These are phyloP conservation scores for Talaromyces albobiverticillius DNA, from an alignment of 2,329 filamentous ascomycete species.

Conservation along the genomic window DNA sequence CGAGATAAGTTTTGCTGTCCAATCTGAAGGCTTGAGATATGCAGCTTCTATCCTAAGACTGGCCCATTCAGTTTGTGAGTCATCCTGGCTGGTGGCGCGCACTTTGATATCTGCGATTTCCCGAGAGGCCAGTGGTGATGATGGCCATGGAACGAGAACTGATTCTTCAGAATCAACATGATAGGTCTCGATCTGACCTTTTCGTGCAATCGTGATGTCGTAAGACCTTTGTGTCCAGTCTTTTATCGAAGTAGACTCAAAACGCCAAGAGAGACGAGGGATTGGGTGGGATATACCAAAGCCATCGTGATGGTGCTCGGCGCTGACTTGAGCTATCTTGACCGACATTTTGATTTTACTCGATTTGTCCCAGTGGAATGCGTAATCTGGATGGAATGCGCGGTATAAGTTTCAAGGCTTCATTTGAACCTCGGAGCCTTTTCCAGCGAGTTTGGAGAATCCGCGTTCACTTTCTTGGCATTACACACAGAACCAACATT, in stretches of 20 bases:
- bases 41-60: not conserved
- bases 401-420: too few species aligned
- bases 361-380: too few species aligned
- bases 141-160: slow-evolving; percentile 27
- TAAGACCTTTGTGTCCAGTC: slow-evolving; percentile 27
- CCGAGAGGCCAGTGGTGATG: slow-evolving; percentile 19
- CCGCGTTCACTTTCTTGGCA: too few species aligned
- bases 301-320: too few species aligned
- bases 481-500: too few species aligned
- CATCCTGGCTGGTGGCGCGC: not conserved
- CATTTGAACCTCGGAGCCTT: too few species aligned
- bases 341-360: too few species aligned
- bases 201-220: slow-evolving; percentile 22
- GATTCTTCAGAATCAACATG: slow-evolving; percentile 19
- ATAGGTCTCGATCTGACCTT: slow-evolving; percentile 13
- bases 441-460: too few species aligned
- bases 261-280: too few species aligned
- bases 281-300: too few species aligned
- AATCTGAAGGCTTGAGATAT: not conserved
- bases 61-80: not conserved
- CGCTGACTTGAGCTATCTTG: too few species aligned
- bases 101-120: slow-evolving; percentile 19
- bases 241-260: not conserved
- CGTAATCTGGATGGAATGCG: too few species aligned
- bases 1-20: not conserved